These are phyloP conservation scores for Guyanaporus albipodus DNA, from an alignment of 768 basidiomycete species.

Conservation along the genomic window DNA sequence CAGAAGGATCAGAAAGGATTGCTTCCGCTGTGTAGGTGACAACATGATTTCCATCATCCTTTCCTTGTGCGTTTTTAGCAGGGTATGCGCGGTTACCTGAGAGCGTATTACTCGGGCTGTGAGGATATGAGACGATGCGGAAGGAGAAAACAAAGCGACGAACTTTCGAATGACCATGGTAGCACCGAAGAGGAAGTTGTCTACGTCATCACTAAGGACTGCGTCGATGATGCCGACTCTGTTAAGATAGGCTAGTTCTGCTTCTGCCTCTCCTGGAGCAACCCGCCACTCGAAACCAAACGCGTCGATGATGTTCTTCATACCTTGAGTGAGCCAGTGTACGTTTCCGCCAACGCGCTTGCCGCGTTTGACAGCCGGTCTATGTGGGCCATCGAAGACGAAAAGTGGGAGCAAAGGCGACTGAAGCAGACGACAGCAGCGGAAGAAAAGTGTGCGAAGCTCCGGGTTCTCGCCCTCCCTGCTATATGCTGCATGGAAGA, in stretches of 20 bases:
- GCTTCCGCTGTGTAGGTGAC: slow-evolving; percentile 37
- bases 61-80: slow-evolving; percentile 59
- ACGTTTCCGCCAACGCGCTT: slow-evolving; percentile 61
- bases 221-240: slow-evolving; percentile 80
- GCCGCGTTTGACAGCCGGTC: slow-evolving; percentile 77
- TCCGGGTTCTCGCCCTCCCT: slow-evolving; percentile 85
- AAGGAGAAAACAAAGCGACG: slow-evolving; percentile 6
- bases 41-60: slow-evolving; percentile 69
- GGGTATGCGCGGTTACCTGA: slow-evolving; percentile 68
- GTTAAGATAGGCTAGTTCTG: slow-evolving; percentile 86
- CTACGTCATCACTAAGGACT: slow-evolving; percentile 89
- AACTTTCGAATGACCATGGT: slow-evolving; percentile 81
- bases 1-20: slow-evolving; percentile 41
- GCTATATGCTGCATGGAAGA: slow-evolving; percentile 68
- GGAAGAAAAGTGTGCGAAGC: slow-evolving; percentile 79
- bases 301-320: slow-evolving; percentile 74
- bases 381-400: slow-evolving; percentile 86
- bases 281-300: slow-evolving; percentile 79
- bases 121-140: slow-evolving; percentile 4
- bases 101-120: slow-evolving; percentile 65
- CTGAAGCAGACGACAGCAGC: slow-evolving; percentile 72
- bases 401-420: slow-evolving; percentile 84
- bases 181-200: slow-evolving; percentile 89
- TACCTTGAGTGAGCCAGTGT: slow-evolving; percentile 67
- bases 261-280: slow-evolving; percentile 94